Percentiles rank a stretch among this genome's conserved stretches.
These are phyloP conservation scores for Aspergillus fumigatus DNA, from an alignment of 2,329 filamentous ascomycete species.

Conservation along the genomic window DNA sequence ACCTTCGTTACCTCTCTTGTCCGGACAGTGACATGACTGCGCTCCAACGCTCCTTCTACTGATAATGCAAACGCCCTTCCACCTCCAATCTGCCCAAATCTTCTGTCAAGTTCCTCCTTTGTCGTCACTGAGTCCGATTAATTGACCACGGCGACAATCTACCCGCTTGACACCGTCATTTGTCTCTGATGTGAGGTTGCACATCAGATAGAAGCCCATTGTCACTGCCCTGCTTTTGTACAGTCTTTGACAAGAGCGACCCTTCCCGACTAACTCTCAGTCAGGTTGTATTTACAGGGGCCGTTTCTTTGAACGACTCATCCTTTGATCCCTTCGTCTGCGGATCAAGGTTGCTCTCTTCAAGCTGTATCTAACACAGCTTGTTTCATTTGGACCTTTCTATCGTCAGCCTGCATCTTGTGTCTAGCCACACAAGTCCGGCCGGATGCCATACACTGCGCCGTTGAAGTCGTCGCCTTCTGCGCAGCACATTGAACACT, in stretches of 20 bases:
- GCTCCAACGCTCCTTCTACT: slow-evolving; percentile 20
- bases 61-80: slow-evolving; percentile 1
- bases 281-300: not conserved
- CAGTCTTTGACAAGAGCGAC: not conserved
- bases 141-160: not conserved
- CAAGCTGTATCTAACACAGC: not conserved
- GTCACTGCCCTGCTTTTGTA: not conserved
- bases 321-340: not conserved
- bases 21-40: slow-evolving; percentile 14
- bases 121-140: not conserved
- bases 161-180: not conserved
- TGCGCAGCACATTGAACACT: slow-evolving; percentile 47
- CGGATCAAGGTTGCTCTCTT: not conserved
- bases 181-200: not conserved
- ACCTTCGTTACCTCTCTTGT: slow-evolving; percentile 15
- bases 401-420: slow-evolving; percentile 16
- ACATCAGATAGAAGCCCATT: not conserved
- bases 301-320: not conserved
- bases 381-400: not conserved
- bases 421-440: slow-evolving; percentile 31
- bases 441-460: slow-evolving; percentile 50
- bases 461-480: slow-evolving; percentile 54
- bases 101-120: not conserved
- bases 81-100: slow-evolving; percentile 1
- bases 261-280: not conserved